Evolutionary conservation across 1,139 yeast species (phyloP), one percentile per base, ranked within the genome.

Genomic region (Geotrichum candidum): DNA sequence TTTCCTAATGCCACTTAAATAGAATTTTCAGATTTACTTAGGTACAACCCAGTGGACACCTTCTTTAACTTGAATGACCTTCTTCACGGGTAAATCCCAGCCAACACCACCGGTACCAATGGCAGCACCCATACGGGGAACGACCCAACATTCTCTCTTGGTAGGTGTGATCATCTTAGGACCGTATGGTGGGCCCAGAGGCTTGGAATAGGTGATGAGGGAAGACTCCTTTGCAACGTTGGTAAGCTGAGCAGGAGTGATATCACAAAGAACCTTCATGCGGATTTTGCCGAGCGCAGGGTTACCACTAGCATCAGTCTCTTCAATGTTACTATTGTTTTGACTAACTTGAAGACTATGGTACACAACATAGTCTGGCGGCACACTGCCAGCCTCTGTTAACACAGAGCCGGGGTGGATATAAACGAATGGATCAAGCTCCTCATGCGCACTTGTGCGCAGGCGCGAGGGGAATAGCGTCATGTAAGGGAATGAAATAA

Each of bases 31-130:
- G 13, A 18, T 51, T 59, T 23, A 53, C 33, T 57, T 57, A 22
- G 53, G 56, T 11, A 70, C 72, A 13, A 69, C 67, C 78, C 78
- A 75, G 51, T 68, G 68, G 2, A 68, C 64, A 27, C 74, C 73
- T n/a, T 76, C 64, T 70, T 85, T 89, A 64, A 78, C 80, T 71
- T 92, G 97, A 1, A 78, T 78, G 1, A 91, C 95, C 71, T 90
- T 87, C 33, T 86, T 78, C 1, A 90, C 96, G 4, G 96, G 96
- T 58, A 92, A 76, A 69, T 92, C 97, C 96, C 97, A 92, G 10
- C 97, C 97, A 33, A 88, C 81, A 29, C 91, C 90, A 35, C 96
- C 96, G 46, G 86, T 82, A 3, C 96, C 96, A 53, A 87, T 79
- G 7, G 86, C 82, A 11, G 96, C 92, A 11, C 98, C 98, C 72